Evolutionary conservation across 352 stramenopile genomes (phyloP).

Genomic region (Phytophthora fragariae): DNA sequence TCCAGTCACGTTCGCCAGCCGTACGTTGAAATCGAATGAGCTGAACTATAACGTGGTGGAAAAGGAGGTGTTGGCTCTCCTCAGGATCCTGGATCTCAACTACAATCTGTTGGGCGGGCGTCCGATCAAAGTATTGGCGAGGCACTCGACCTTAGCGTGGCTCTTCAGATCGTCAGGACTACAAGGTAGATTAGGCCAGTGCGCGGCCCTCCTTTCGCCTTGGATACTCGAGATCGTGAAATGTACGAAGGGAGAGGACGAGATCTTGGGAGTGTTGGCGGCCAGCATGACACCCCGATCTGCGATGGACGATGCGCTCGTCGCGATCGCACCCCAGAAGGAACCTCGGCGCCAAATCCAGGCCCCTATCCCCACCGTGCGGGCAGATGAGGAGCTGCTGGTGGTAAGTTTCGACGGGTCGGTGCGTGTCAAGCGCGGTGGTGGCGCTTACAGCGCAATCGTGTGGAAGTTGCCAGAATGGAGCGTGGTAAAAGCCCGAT

Average conservation of each 20-base stretch:
- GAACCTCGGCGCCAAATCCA: neutral
- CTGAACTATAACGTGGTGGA: conserved; percentile 15
- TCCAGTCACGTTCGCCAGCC: conserved; percentile 17
- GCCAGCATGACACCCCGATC: neutral
- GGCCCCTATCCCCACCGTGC: neutral
- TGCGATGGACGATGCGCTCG: neutral
- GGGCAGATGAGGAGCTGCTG: neutral
- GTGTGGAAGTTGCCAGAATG: neutral
- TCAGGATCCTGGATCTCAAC: conserved; percentile 7
- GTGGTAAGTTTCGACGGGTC: conserved; percentile 10
- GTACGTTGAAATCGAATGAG: conserved; percentile 19
- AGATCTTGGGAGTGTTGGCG: neutral
- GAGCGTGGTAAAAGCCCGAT: neutral
- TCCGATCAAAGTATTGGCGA: neutral
- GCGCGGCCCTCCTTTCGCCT: neutral
- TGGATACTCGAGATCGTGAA: neutral
- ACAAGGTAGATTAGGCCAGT: neutral
- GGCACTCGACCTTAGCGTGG: conserved; percentile 12
- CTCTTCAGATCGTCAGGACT: conserved; percentile 4
- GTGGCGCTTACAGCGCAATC: neutral
- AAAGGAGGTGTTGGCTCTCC: conserved; percentile 2
- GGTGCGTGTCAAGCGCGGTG: neutral
- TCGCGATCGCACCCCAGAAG: neutral
- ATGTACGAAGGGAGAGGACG: neutral
- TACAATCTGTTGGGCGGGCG: conserved; percentile 10